Percentiles rank a stretch among this genome's conserved stretches.
phyloP scores from a whole-genome alignment of 768 basidiomycete genomes.

The Hypholoma fasciculare region DNA sequence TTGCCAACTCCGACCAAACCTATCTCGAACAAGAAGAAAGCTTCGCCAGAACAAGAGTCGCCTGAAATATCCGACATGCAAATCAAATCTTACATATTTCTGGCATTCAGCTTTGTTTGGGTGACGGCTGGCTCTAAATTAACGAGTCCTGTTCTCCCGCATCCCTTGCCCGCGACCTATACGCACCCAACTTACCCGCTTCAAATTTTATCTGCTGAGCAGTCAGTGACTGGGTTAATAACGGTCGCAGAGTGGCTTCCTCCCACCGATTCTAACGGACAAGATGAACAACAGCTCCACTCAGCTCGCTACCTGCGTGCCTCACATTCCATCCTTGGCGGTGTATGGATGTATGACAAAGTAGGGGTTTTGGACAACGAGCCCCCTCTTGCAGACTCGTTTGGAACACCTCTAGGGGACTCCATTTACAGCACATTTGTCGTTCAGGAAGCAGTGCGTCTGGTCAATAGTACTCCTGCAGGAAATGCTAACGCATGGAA shows the following conservation, averaged over 20 bases:
- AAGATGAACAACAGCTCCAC: conserved; percentile 37
- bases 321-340: conserved; percentile 65
- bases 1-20: not conserved
- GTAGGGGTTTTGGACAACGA: conserved; percentile 42
- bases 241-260: conserved; percentile 75
- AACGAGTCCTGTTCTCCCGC: conserved; percentile 57
- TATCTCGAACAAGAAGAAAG: conserved; percentile 15
- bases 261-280: conserved; percentile 28
- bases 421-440: conserved; percentile 85
- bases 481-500: conserved; percentile 36
- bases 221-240: conserved; percentile 79
- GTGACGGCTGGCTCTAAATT: conserved; percentile 36
- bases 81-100: conserved; percentile 26
- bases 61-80: conserved; percentile 15
- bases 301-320: conserved; percentile 63
- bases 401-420: conserved; percentile 60
- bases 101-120: conserved; percentile 34
- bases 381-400: conserved; percentile 47
- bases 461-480: conserved; percentile 55
- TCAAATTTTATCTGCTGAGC: conserved; percentile 64
- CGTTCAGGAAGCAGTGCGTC: conserved; percentile 80
- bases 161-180: conserved; percentile 51
- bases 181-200: conserved; percentile 53
- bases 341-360: conserved; percentile 75
- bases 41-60: conserved; percentile 11